Evolutionary conservation across 1,284 basidiomycete species (phyloP), one percentile per base, ranked within the genome.

Genomic region (Cryptococcus deneoformans): DNA sequence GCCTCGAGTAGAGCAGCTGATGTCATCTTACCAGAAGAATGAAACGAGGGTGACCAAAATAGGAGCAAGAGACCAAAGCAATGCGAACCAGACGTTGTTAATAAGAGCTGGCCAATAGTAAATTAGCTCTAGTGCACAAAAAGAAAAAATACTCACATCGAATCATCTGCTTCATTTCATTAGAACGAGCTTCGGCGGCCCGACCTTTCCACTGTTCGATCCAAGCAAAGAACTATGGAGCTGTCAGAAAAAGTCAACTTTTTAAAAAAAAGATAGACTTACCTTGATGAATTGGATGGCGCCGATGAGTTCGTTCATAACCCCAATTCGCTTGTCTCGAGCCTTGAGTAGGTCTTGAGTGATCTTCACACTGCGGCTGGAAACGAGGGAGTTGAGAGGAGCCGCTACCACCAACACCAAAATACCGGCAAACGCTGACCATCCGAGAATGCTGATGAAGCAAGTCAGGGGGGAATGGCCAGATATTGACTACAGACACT

Each of bases 361-460:
- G 57, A 93, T 90, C 52, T 79, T 81, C 56, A 91, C 80, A 62
- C 86, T 84, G 4, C 88, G 82, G 57, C 72, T 73, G 24, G 74
- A 74, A 47, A 77, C 57, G 50, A 65, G 65, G 2, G 72, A 71
- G 65, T 77, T 77, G 40, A 76, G 61, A 0, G 92, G 91, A 80
- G 87, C 87, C 12, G 85, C 85, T 12, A 87, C 73, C 12, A 87
- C 59, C 5, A 94, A 78, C n/a, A 90, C 82, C n/a, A 86, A 60
- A 61, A 94, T 87, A 6, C 93, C 93, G 1, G 88, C 86, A 62
- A 96, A 90, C 0, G 90, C 90, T 6, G 89, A 88, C 75, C 83
- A 82, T 0, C 92, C 92, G 5, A 95, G 84, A 8, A 95, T 79
- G 64, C 88, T 90, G 29, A n/a, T 37, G 14, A 52, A 54, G 49